Conservation (phyloP, 371 early-diverging fungal species). For the Mucor circinelloides region DNA sequence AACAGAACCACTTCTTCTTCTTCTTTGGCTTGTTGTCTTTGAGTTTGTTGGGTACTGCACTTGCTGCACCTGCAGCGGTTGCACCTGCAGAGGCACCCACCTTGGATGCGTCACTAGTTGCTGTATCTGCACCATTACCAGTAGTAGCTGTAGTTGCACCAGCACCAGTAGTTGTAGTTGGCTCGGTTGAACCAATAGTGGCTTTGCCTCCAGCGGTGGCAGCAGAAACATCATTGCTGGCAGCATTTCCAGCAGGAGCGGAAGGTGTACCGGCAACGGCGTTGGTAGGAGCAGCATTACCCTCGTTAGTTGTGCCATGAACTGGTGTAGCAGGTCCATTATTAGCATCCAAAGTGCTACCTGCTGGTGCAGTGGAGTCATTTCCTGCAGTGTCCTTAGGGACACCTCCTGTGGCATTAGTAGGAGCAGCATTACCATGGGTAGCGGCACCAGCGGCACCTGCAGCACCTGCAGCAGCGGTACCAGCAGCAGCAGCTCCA, state of each 20-base stretch:
- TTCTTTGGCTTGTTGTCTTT: conserved; percentile 15
- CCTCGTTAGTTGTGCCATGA: not conserved
- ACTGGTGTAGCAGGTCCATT: not conserved
- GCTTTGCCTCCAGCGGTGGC: not conserved
- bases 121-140: not conserved
- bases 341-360: not conserved
- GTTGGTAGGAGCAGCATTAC: not conserved
- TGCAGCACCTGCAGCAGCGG: not conserved
- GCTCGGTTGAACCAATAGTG: not conserved
- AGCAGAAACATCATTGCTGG: not conserved
- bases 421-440: not conserved
- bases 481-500: not conserved
- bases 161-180: not conserved
- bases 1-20: conserved; percentile 18
- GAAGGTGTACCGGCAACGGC: not conserved
- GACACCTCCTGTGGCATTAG: not conserved
- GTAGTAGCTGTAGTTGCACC: not conserved
- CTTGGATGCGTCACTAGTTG: not conserved
- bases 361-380: not conserved
- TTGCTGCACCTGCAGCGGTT: not conserved
- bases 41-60: not conserved
- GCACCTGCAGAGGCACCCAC: not conserved
- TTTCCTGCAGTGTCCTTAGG: not conserved
- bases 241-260: not conserved
- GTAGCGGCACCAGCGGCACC: not conserved